These are phyloP conservation scores for Aciculoconidium aculeatum DNA, from an alignment of 805 yeast species.

Conservation along the genomic window DNA sequence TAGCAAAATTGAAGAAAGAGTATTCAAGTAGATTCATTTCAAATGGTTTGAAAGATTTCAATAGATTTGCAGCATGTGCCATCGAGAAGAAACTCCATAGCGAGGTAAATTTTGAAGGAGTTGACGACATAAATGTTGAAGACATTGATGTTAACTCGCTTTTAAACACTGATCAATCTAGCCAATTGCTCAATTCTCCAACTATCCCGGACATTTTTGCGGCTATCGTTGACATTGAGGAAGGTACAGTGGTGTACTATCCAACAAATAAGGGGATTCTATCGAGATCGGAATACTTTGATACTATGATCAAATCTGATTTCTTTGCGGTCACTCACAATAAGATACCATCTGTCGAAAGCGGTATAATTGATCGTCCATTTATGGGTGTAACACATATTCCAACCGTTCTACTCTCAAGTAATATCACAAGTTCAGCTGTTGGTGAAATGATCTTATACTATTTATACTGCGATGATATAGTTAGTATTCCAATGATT, in stretches of 20 bases:
- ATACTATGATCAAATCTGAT: conserved; percentile 52
- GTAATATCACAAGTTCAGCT: conserved; percentile 10
- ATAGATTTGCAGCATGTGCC: too few relatives aligned
- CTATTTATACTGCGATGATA: conserved; percentile 57
- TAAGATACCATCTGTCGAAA: conserved; percentile 10
- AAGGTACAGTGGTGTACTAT: conserved; percentile 33
- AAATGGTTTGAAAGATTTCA: conserved; percentile 29
- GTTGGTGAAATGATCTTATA: conserved; percentile 47
- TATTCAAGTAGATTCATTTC: conserved; percentile 28
- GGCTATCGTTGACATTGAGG: conserved; percentile 23
- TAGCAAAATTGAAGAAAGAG: conserved; percentile 26
- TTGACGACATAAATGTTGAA: conserved; percentile 25
- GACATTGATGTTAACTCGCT: conserved; percentile 23
- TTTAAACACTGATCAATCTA: too few relatives aligned
- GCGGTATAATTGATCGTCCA: conserved; percentile 14
- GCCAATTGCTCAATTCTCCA: too few relatives aligned
- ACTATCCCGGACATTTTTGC: conserved; percentile 45
- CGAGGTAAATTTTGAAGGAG: conserved; percentile 9
- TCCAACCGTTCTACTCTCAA: conserved; percentile 27
- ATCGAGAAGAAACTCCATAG: too few relatives aligned
- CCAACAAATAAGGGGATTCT: conserved; percentile 64
- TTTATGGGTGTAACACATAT: conserved; percentile 7
- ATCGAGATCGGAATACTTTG: conserved; percentile 57
- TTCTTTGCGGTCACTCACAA: conserved; percentile 14
- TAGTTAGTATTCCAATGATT: conserved; percentile 40